phyloP scores from a whole-genome alignment of 805 yeast species.

The Kodamaea hsintzibuensis region DNA sequence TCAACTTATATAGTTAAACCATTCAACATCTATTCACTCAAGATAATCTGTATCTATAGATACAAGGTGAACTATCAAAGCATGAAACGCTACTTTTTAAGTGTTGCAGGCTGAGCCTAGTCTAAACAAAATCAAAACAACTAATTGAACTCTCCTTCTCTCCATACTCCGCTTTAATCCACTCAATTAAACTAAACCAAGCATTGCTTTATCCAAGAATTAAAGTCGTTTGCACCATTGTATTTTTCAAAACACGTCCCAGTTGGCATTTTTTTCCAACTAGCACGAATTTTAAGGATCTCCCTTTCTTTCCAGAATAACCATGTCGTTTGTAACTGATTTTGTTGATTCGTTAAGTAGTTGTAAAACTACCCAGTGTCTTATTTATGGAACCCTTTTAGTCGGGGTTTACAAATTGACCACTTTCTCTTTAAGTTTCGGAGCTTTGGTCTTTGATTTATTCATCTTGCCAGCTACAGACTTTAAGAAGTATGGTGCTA shows the following conservation, averaged over 20 bases:
- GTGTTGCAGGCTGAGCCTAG: too few species aligned
- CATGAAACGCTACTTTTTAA: too few species aligned
- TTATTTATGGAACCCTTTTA: conserved; percentile 40
- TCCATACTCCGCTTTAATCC: too few species aligned
- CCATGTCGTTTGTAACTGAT: conserved; percentile 10
- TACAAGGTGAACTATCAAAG: too few species aligned
- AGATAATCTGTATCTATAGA: too few species aligned
- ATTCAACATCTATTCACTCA: too few species aligned
- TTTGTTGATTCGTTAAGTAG: conserved; percentile 14
- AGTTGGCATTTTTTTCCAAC: not conserved
- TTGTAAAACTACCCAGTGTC: conserved; percentile 15
- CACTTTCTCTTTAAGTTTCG: conserved; percentile 47
- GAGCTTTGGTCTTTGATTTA: conserved; percentile 58
- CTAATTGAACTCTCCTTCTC: too few species aligned
- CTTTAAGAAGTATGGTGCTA: conserved; percentile 74
- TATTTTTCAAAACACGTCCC: not conserved
- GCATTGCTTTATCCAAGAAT: not conserved
- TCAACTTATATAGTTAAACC: too few species aligned
- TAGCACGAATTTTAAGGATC: not conserved
- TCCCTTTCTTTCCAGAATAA: not conserved
- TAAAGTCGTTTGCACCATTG: not conserved
- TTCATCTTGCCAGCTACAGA: conserved; percentile 62
- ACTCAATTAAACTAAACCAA: too few species aligned
- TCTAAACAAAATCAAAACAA: too few species aligned
- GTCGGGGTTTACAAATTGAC: conserved; percentile 66